Base-by-base conservation (phyloP, 805 yeast species). In the Lipomyces yamanashiensis region DNA sequence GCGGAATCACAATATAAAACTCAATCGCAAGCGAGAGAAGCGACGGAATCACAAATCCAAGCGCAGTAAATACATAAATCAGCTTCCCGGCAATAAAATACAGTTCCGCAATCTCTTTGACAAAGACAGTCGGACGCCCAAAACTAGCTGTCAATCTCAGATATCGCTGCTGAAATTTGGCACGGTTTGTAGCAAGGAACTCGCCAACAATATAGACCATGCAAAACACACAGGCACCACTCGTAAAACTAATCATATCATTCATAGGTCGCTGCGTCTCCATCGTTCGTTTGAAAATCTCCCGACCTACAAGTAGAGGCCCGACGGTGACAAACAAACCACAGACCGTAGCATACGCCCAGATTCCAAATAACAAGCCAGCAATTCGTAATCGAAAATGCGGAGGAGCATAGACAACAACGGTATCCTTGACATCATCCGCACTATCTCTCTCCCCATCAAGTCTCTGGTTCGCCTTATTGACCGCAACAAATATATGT, bases 381-480 rank as follows among this genome's bases (percentile, higher is more conserved):
- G 82, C 77, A 41, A 91, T 80, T 63, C 97, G 81, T 1, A 71
- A 39, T 57, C 85, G 81, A 74, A 93, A 90, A 55, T 81, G 69
- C 1, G 96, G 96, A 4, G 99, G 98, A 51, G 90, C 81, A 76
- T 92, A 96, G 2, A 92, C 97, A 36, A 92, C 84, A 1, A 84
- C 80, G 1, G 76, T 74, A 61, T 79, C 77, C 34, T 79, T 76
- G 33, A 77, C 77, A 58, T 78, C 80, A 21, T 77, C 80, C 45
- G 78, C 81, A 17, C 77, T 78, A 15, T 79, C 80, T n/a, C 62
- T 68, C 34, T 67, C 68, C 19, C 73, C 75, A 34, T 77, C 77
- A 54, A 88, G 74, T 13, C 88, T 80, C 55, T 82, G 79, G 73
- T 92, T 96, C 68, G 86, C 88, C 69, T 85, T 87, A 0, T 96